These are phyloP conservation scores for Flaveria sonorensis DNA, from an alignment of 129 eudicot species.

Conservation along the genomic window DNA sequence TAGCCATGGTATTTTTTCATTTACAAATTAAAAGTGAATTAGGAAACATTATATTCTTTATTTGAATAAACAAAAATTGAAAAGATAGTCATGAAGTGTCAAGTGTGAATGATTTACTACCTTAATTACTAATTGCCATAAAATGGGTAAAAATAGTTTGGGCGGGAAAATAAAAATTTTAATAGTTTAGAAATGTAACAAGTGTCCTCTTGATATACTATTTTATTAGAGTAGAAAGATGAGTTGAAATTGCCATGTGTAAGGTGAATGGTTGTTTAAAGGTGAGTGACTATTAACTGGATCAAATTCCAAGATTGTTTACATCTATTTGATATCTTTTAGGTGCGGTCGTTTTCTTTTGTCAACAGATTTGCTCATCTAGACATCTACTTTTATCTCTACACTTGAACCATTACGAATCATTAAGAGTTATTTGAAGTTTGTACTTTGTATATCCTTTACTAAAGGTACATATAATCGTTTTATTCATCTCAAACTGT, in stretches of 20 bases:
- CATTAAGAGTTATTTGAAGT: background rate
- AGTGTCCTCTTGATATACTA: no score
- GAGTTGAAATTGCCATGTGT: background rate
- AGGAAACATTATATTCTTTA: no score
- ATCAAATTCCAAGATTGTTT: background rate
- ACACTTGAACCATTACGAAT: background rate
- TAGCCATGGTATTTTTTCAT: no score
- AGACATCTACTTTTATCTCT: slow-evolving; percentile 6
- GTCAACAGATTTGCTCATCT: slow-evolving; percentile 6
- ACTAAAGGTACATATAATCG: slow-evolving; percentile 12
- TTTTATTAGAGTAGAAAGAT: background rate
- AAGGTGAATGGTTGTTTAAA: background rate
- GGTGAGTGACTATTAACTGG: background rate
- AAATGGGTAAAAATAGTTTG: no score
- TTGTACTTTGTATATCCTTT: slow-evolving; percentile 8
- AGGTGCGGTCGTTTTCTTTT: background rate
- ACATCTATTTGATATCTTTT: background rate
- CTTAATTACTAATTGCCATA: no score
- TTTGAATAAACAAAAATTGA: no score
- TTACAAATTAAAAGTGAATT: no score
- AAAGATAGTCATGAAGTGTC: no score
- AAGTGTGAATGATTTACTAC: no score
- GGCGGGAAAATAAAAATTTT: no score
- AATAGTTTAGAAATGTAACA: no score
- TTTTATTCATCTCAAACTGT: slow-evolving; percentile 9